Conservation (phyloP, 2,329 filamentous ascomycete genomes). For the Atkinsonella texensis region DNA sequence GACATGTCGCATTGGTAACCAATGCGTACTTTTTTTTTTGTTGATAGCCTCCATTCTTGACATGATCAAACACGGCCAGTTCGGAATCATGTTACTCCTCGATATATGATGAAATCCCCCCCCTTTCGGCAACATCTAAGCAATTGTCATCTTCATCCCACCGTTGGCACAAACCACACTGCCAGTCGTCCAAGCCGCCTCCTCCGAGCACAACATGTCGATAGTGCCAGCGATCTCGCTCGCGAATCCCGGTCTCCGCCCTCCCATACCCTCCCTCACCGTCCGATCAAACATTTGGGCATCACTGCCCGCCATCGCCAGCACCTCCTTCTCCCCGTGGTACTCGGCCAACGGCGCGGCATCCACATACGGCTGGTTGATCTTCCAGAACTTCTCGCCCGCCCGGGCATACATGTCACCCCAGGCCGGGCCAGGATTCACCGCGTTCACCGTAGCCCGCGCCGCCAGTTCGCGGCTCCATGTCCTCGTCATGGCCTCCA, state of each 20-base stretch:
- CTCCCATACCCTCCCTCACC: constrained; percentile 22
- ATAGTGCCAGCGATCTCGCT: constrained; percentile 56
- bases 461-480: constrained; percentile 45
- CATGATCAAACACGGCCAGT: too few species aligned
- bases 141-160: constrained; percentile 28
- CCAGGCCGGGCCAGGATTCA: constrained; percentile 45
- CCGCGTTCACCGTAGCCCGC: constrained; percentile 41
- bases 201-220: constrained; percentile 56
- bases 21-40: too few species aligned
- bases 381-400: constrained; percentile 22
- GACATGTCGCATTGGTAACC: too few species aligned
- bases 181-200: constrained; percentile 58
- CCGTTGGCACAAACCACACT: constrained; percentile 63
- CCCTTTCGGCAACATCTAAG: constrained; percentile 8
- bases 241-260: constrained; percentile 22
- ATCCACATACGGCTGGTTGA: constrained; percentile 27
- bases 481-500: constrained; percentile 47
- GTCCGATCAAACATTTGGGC: constrained; percentile 21
- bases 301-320: constrained; percentile 18
- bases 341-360: constrained; percentile 23
- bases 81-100: too few species aligned
- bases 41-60: not conserved
- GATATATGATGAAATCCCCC: too few species aligned
- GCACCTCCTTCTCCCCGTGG: constrained; percentile 18
- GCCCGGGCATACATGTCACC: constrained; percentile 37